Evolutionary conservation across 2,329 filamentous ascomycete genomes (phyloP), one percentile per base, ranked within the genome.

Genomic region (Sphaerulina musiva): DNA sequence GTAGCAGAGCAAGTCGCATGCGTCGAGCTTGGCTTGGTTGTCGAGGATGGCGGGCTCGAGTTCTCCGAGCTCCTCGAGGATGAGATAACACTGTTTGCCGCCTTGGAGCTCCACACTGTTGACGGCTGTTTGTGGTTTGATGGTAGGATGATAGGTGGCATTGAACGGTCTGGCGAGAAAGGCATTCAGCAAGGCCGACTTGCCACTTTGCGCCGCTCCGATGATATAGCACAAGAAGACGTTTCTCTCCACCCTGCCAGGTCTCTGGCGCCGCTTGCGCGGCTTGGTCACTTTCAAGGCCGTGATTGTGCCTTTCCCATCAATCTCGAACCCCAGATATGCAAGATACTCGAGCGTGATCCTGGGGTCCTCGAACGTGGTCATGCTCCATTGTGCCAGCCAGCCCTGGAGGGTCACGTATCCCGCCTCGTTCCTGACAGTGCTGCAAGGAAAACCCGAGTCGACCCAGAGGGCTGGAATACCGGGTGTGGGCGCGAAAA

Each of bases 371-470:
- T 95, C 83, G 65, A 97, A 98, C 0, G 93, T 98, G 0, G 93
- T 98, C 93, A 98, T 98, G 69, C 91, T 96, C 93, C 93, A 98
- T 66, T 98, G 93, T 3, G 93, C 93, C 38, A 98, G 81, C 93
- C 93, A 98, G 1, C 93, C 93, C 70, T 98, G 93, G 3, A 98
- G 77, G 1, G 93, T 98, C 58, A 98, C 91, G 69, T 97, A 83
- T 0, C 93, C 93, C 7, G 89, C 89, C 72, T 98, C 93, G 67
- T 96, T 97, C 41, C 89, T 85, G 14, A 97, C 92, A 0, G 93
- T 96, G 23, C 89, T 95, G 0, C 87, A 90, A 1, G 93, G 93
- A 66, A 98, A 98, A 0, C 83, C 87, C 1, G 86, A 86, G 59
- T 96, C 91, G 0, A 83, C 76, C 93, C 93, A 98, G 0, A 88